Percentiles rank a stretch among this genome's conserved stretches.
Evolutionary conservation across 2,329 filamentous ascomycete genomes (phyloP).

Genomic region (Blastomyces percursus): DNA sequence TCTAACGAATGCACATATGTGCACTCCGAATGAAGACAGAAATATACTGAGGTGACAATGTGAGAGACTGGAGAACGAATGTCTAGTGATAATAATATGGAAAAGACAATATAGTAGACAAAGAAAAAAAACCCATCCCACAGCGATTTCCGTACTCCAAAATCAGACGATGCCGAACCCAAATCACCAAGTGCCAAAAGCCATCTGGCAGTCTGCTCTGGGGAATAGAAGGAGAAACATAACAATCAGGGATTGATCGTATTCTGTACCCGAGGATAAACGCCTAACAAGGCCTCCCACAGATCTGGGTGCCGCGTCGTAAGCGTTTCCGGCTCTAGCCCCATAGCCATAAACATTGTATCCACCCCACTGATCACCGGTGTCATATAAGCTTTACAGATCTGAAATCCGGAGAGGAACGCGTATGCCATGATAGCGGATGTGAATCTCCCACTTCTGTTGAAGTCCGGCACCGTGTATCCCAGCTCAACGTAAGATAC

Average conservation of each 20-base stretch:
- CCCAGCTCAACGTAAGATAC: constrained; percentile 78
- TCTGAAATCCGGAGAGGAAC: constrained; percentile 82
- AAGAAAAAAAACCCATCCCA: neutral
- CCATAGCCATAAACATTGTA: constrained; percentile 75
- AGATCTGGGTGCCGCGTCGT: constrained; percentile 71
- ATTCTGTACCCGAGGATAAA: constrained; percentile 75
- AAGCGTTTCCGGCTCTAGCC: constrained; percentile 57
- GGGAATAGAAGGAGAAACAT: neutral
- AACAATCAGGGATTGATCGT: constrained; percentile 53
- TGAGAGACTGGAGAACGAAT: neutral
- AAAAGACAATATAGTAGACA: neutral
- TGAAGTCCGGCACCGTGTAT: constrained; percentile 72
- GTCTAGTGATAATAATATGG: neutral
- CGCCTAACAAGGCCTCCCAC: constrained; percentile 63
- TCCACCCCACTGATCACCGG: constrained; percentile 82
- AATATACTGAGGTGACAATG: neutral
- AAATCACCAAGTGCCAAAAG: neutral
- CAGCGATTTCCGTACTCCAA: neutral
- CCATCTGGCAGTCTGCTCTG: neutral
- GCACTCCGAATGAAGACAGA: neutral
- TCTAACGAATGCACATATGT: neutral
- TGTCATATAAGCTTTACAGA: constrained; percentile 80
- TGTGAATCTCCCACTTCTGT: constrained; percentile 55
- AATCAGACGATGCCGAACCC: neutral
- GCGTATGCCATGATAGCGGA: constrained; percentile 71